Conservation (phyloP, 495 filamentous ascomycete species). For the Chaetomium fimeti region DNA sequence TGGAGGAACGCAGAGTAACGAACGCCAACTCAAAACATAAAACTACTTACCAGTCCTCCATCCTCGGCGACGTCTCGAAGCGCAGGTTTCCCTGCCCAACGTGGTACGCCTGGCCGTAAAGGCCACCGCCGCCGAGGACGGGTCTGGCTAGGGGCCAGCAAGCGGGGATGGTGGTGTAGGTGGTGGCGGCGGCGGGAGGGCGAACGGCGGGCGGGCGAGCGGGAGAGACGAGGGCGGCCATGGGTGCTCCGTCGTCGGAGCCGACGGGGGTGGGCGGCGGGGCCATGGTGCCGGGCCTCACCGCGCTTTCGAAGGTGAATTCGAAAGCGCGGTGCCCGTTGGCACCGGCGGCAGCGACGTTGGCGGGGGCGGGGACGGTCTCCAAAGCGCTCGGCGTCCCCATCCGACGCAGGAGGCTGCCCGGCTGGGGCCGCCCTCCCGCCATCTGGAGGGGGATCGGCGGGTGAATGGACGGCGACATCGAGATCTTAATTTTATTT, state of each 20-base stretch:
- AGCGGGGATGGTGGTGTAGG: background rate
- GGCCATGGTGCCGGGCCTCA: background rate
- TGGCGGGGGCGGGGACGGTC: background rate
- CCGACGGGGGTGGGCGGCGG: background rate
- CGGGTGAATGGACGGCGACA: background rate
- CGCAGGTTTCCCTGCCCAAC: background rate
- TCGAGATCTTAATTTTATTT: constrained; percentile 5
- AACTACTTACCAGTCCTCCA: constrained; percentile 11
- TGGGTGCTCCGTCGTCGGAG: background rate
- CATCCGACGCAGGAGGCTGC: background rate
- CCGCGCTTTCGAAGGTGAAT: constrained; percentile 11
- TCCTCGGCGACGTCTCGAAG: constrained; percentile 7
- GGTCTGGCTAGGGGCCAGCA: background rate
- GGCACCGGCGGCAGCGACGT: background rate
- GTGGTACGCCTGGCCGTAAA: constrained; percentile 1
- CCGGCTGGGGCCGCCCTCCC: constrained; percentile 17
- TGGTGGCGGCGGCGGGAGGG: background rate
- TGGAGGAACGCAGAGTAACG: too few species aligned
- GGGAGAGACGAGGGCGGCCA: background rate
- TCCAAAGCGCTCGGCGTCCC: background rate
- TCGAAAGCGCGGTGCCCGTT: background rate
- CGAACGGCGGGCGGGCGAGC: background rate
- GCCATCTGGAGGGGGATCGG: constrained; percentile 17
- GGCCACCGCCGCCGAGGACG: background rate
- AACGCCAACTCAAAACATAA: too few species aligned